Evolutionary conservation across 1,284 basidiomycete genomes (phyloP).

Genomic region (Boletus sp.): DNA sequence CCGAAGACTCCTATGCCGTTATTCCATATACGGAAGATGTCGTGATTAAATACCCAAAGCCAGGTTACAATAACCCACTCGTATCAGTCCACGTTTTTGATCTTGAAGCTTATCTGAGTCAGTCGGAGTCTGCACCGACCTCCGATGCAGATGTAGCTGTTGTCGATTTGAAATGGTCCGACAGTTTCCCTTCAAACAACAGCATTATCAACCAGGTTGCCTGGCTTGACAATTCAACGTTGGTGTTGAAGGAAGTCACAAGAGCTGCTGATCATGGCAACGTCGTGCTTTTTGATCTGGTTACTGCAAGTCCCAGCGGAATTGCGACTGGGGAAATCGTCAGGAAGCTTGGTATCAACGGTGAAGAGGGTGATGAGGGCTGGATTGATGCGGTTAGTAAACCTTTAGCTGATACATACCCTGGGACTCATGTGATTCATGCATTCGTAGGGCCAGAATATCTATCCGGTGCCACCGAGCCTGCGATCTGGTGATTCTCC

Average conservation of each 20-base stretch:
- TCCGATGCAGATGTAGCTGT: conserved; percentile 45
- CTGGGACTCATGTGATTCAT: conserved; percentile 14
- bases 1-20: conserved; percentile 59
- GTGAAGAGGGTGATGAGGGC: conserved; percentile 85
- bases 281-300: conserved; percentile 72
- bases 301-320: conserved; percentile 24
- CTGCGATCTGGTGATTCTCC: conserved; percentile 41
- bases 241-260: conserved; percentile 86
- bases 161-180: conserved; percentile 63
- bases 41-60: conserved; percentile 87
- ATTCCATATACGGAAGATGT: conserved; percentile 77
- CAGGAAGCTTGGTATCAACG: conserved; percentile 70
- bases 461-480: conserved; percentile 51
- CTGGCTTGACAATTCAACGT: conserved; percentile 76
- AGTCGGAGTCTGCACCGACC: conserved; percentile 30
- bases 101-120: conserved; percentile 46
- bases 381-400: conserved; percentile 80
- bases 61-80: conserved; percentile 86
- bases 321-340: conserved; percentile 55
- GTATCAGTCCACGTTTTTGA: conserved; percentile 85
- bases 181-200: conserved; percentile 54
- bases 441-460: conserved; percentile 50
- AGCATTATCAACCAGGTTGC: conserved; percentile 79
- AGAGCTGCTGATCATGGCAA: conserved; percentile 75
- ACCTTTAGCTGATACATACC: conserved; percentile 6